phyloP scores from a whole-genome alignment of 441 rosid species.

The Aleurites moluccanus region DNA sequence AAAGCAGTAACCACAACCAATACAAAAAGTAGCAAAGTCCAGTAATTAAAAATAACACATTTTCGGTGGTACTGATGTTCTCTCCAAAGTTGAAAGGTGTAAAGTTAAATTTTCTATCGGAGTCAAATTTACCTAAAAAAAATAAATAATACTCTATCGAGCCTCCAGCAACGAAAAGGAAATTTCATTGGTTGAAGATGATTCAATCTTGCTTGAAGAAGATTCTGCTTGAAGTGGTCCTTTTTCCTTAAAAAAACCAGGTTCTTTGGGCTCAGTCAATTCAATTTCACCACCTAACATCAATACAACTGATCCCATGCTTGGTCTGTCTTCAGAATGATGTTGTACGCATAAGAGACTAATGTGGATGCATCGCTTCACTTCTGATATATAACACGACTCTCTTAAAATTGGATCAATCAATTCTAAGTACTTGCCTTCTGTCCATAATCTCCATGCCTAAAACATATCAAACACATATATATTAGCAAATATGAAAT shows the following conservation, averaged over 20 bases:
- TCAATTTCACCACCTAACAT: conserved; percentile 16
- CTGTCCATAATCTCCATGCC: conserved; percentile 42
- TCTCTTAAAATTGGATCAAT: not conserved
- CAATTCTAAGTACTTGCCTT: not conserved
- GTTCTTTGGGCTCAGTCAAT: conserved; percentile 7
- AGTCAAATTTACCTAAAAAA: not conserved
- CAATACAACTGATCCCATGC: conserved; percentile 20
- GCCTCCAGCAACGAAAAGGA: not conserved
- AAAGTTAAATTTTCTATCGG: no score
- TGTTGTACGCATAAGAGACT: not conserved
- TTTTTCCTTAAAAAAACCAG: conserved; percentile 6
- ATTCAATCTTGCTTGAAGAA: not conserved
- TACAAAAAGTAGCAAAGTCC: no score
- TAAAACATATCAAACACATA: not conserved
- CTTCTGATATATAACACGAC: not conserved
- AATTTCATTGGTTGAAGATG: conserved; percentile 5
- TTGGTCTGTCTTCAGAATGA: conserved; percentile 17
- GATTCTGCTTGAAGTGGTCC: not conserved
- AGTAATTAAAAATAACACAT: no score
- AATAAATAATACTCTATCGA: not conserved
- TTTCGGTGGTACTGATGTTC: no score
- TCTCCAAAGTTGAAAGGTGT: no score
- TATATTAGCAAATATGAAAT: no score
- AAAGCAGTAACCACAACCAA: no score
- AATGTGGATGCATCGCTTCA: not conserved